A percentile compares a stretch with the other conserved stretches of the same genome.
Conservation (phyloP, 441 rosid genomes). For the Corymbia calophylla region DNA sequence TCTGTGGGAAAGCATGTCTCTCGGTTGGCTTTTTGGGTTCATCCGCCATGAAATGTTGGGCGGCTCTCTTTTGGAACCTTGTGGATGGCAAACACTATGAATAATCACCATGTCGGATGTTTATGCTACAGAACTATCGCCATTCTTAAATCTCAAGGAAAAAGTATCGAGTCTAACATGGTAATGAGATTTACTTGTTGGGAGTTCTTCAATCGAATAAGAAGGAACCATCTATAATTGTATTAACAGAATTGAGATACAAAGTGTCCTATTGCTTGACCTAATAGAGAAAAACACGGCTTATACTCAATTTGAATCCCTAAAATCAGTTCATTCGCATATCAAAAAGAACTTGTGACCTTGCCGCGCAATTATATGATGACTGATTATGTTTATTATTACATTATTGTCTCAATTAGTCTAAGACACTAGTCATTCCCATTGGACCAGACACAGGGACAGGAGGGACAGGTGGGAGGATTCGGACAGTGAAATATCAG, state of each 20-base stretch:
- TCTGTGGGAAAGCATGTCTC: neutral
- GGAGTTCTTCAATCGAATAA: neutral
- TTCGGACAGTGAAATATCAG: neutral
- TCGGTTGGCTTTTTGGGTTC: neutral
- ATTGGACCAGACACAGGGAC: neutral
- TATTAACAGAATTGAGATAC: neutral
- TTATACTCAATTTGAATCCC: neutral
- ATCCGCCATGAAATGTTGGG: neutral
- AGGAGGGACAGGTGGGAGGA: neutral
- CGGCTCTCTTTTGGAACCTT: neutral
- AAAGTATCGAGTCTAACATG: rapidly evolving
- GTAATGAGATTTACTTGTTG: neutral
- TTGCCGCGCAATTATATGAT: neutral
- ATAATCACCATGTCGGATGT: neutral
- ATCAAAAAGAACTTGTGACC: neutral
- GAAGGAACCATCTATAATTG: neutral
- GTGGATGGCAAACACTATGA: neutral
- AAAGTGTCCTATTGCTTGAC: neutral
- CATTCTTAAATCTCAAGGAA: no score
- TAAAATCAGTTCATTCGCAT: rapidly evolving
- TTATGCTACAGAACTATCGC: no score
- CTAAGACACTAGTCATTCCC: neutral
- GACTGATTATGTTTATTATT: no score
- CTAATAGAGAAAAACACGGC: neutral
- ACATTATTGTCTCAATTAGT: neutral